Percentiles rank a stretch among this genome's conserved stretches.
Evolutionary conservation across 2,329 filamentous ascomycete species (phyloP).

Genomic region (Delphinella strobiligena): DNA sequence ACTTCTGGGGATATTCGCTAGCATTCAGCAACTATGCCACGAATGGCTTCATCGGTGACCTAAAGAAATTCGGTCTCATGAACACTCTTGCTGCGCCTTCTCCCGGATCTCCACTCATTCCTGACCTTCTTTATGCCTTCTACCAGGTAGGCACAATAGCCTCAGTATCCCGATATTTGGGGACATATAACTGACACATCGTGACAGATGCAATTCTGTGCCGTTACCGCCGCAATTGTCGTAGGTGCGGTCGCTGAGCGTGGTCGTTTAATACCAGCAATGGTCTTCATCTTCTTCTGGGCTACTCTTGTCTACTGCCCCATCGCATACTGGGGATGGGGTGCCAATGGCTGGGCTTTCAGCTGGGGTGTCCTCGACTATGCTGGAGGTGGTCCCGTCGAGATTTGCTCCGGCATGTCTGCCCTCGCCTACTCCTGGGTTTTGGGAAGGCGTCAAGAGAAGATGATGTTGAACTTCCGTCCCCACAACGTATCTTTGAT

Average conservation of each 20-base stretch:
- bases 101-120: slow-evolving; percentile 75
- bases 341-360: slow-evolving; percentile 83
- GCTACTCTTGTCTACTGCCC: slow-evolving; percentile 96
- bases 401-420: slow-evolving; percentile 87
- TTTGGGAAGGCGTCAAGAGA: slow-evolving; percentile 89
- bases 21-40: slow-evolving; percentile 73
- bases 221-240: slow-evolving; percentile 80
- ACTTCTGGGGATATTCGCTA: slow-evolving; percentile 97
- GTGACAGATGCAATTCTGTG: slow-evolving; percentile 86
- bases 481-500: slow-evolving; percentile 98
- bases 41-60: slow-evolving; percentile 84
- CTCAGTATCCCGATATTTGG: not conserved
- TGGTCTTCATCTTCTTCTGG: slow-evolving; percentile 96
- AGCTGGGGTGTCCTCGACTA: slow-evolving; percentile 90
- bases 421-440: slow-evolving; percentile 93
- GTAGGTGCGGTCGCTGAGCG: slow-evolving; percentile 89
- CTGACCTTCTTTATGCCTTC: slow-evolving; percentile 84
- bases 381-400: slow-evolving; percentile 90
- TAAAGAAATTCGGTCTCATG: slow-evolving; percentile 79
- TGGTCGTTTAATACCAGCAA: slow-evolving; percentile 79
- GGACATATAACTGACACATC: not conserved
- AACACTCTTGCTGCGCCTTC: slow-evolving; percentile 76
- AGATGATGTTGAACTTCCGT: slow-evolving; percentile 99
- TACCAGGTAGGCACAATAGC: slow-evolving; percentile 56
- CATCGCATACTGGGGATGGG: slow-evolving; percentile 94